Evolutionary conservation across 305 asterid species (phyloP), one percentile per base, ranked within the genome.

Genomic region (Solanum chacoense): DNA sequence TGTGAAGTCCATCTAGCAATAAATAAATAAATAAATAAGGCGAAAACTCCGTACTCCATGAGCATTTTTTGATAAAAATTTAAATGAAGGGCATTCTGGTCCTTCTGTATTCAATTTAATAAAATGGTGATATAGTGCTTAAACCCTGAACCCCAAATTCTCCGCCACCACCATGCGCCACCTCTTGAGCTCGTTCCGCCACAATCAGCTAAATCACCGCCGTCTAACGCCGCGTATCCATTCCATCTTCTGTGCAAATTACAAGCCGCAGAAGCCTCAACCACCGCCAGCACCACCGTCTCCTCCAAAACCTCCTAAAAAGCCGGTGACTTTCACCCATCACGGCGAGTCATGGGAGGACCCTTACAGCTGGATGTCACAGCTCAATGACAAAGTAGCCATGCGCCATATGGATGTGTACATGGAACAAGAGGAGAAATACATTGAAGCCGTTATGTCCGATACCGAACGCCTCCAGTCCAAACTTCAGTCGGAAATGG

Each of bases 361-460:
- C 89, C 94, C 93, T 28, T 97, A 96, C 91, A 93, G 86, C 63
- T 97, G 99, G 99, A 97, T 96, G 99, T 96, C 99, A 12, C 96
- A 95, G 91, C 91, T 97, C 45, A 90, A 92, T 81, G 99, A 97
- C 81, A 93, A 88, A 90, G 98, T 95, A 84, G 96, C 99, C 20
- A 97, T 97, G 99, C 95, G 99, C 13, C 99, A 97, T 92, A 96
- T 97, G 99, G 98, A 95, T 88, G 97, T 96, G 9, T 96, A 93
- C 91, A 93, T 97, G 99, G 99, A 97, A 91, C 99, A 96, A 90
- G 99, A 97, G 92, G 99, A 97, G 96, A 97, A 97, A 95, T 97
- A 96, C 89, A 94, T 94, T 35, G 99, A 96, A 86, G 98, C 99
- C 18, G 94, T 95, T 42, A 94, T 97, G 98, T 89, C 92, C 40